Evolutionary conservation across 495 filamentous ascomycete genomes (phyloP), one percentile per base, ranked within the genome.

Genomic region (Chaetomium cochliodes): DNA sequence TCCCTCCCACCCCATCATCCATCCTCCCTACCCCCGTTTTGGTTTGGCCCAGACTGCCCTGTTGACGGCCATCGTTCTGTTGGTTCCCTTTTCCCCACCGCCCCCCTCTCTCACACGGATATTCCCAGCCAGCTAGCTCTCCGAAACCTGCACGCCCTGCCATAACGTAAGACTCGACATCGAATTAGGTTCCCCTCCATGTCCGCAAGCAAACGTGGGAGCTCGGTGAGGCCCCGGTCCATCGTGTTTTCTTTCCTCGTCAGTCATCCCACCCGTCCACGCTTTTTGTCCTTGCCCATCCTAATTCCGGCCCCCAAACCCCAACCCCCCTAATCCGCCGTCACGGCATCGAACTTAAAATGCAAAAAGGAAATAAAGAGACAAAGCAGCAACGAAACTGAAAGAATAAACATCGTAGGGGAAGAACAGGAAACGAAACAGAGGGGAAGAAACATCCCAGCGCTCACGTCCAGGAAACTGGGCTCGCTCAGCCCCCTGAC

Each of bases 191-290:
- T 41, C 37, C 58, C 44, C 11, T 33, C 11, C 16, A 18, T 42
- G 20, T 22, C 57, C 57, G 47, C 41, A 25, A 59, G 41, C 41
- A 25, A 59, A 23, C 42, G 56, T 47, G 39, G 56, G 16, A 58
- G n/a, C 33, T 37, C 33, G 15, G 20, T 25, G 25, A 5, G 25
- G 51, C 16, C 26, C 42, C 16, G 28, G 60, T 42, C 12, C 33
- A 37, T 66, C 57, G 23, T 46, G 28, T 13, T 47, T 20, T 30
- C n/a, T 58, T 15, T 56, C 53, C 50, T n/a, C 33, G 9, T 37
- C 33, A 37, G 33, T 37, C 33, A 37, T 37, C 11, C 33, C 11
- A 8, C 11, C 33, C 11, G 33, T 8, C 33, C 33, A 37, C 8
- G 33, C 11, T 11, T 12, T 37, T 11, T 37, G 11, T 13, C 26